These are phyloP conservation scores for Lactarius trivialis DNA, from an alignment of 768 basidiomycete genomes.

Conservation along the genomic window DNA sequence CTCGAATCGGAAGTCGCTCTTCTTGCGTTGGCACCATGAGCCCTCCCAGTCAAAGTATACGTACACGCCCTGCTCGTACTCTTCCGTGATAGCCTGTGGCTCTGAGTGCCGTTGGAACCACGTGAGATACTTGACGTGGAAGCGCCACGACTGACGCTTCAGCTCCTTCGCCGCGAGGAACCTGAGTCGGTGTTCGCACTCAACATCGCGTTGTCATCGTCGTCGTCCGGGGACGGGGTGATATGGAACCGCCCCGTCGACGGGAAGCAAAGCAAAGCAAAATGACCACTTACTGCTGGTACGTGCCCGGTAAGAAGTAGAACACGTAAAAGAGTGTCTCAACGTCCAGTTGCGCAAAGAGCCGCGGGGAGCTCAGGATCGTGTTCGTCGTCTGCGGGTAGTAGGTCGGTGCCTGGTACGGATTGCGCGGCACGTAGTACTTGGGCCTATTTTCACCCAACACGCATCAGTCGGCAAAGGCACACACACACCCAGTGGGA, in stretches of 20 bases:
- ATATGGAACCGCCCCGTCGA: background rate
- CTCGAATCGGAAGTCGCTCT: slow-evolving; percentile 95
- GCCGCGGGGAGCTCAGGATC: slow-evolving; percentile 70
- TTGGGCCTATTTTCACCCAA: slow-evolving; percentile 59
- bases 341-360: slow-evolving; percentile 89
- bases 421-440: slow-evolving; percentile 92
- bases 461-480: slow-evolving; percentile 2
- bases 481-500: background rate
- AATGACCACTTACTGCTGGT: slow-evolving; percentile 82
- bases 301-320: slow-evolving; percentile 95
- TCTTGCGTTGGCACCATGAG: slow-evolving; percentile 97
- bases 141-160: slow-evolving; percentile 97
- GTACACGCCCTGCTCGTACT: slow-evolving; percentile 99
- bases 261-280: background rate
- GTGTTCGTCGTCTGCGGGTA: slow-evolving; percentile 88
- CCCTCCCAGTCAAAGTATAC: slow-evolving; percentile 99
- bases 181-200: slow-evolving; percentile 35
- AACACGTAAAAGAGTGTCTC: slow-evolving; percentile 99
- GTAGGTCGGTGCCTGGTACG: slow-evolving; percentile 84
- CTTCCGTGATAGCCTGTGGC: slow-evolving; percentile 97
- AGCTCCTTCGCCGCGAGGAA: slow-evolving; percentile 95
- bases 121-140: slow-evolving; percentile 98
- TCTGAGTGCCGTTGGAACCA: slow-evolving; percentile 99
- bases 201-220: background rate
- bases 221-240: background rate